A percentile compares a stretch with the other conserved stretches of the same genome.
Conservation (phyloP, 1,284 basidiomycete genomes). For the Ganoderma multipileum region DNA sequence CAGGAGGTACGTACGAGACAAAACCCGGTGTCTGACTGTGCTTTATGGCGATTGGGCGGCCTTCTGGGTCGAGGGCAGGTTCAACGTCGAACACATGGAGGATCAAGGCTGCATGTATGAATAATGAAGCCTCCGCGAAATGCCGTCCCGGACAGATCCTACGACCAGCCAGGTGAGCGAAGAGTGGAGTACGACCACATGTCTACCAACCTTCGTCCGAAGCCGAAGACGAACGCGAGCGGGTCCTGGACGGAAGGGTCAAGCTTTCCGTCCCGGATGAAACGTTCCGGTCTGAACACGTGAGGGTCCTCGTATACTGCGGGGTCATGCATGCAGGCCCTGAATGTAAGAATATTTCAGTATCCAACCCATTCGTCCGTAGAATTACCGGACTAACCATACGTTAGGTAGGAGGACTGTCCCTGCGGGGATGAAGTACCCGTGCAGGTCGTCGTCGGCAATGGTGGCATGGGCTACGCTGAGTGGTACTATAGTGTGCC, state of each 20-base stretch:
- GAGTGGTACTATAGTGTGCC: neutral
- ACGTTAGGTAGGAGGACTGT: slow-evolving; percentile 29
- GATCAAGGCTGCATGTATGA: slow-evolving; percentile 9
- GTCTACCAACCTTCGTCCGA: neutral
- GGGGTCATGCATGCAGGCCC: slow-evolving; percentile 13
- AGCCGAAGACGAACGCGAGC: slow-evolving; percentile 2
- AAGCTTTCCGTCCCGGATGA: slow-evolving; percentile 9
- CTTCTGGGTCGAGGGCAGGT: slow-evolving; percentile 3
- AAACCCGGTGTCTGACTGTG: slow-evolving; percentile 5
- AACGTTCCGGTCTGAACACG: slow-evolving; percentile 11
- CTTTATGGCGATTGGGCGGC: slow-evolving; percentile 1
- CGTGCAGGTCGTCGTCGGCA: slow-evolving; percentile 27
- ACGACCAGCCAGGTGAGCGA: slow-evolving; percentile 10
- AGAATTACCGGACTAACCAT: slow-evolving; percentile 25
- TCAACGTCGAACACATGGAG: slow-evolving; percentile 14
- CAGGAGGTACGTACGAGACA: neutral
- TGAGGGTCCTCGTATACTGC: slow-evolving; percentile 1
- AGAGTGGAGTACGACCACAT: neutral
- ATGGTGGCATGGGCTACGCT: slow-evolving; percentile 4
- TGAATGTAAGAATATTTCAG: neutral
- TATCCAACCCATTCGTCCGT: neutral
- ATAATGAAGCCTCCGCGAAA: slow-evolving; percentile 19
- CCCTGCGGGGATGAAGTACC: slow-evolving; percentile 25
- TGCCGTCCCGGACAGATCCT: slow-evolving; percentile 44
- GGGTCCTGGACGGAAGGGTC: slow-evolving; percentile 5